Conservation (phyloP, 202 grass and related monocot genomes). For the Digitaria exilis region DNA sequence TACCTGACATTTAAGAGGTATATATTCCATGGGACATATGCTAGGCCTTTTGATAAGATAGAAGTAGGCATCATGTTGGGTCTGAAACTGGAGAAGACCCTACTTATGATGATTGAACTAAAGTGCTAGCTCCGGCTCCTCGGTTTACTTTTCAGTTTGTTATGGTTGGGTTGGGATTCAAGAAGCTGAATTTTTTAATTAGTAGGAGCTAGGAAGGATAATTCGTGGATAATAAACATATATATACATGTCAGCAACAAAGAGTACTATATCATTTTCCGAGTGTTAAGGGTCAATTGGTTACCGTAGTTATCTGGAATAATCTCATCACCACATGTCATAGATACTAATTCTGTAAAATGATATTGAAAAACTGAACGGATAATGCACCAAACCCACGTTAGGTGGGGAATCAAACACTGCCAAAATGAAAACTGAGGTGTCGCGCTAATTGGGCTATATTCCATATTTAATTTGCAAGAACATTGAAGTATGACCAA, state of each 20-base stretch:
- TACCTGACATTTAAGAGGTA: background rate
- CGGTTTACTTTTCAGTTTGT: slow-evolving; percentile 30
- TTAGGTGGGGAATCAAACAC: background rate
- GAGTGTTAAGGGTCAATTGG: background rate
- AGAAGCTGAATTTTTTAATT: background rate
- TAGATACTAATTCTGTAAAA: background rate
- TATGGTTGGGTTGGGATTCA: background rate
- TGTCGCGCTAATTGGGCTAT: background rate
- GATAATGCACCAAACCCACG: background rate
- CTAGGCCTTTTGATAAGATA: background rate
- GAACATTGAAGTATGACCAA: background rate
- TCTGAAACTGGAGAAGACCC: background rate
- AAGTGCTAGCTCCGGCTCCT: background rate
- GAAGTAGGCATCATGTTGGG: slow-evolving; percentile 17
- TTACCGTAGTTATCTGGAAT: background rate
- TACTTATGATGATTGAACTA: slow-evolving; percentile 17
- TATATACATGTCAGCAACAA: background rate
- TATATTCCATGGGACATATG: background rate
- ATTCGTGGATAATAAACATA: background rate
- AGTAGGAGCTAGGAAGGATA: background rate
- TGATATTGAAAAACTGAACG: background rate
- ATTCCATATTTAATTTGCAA: background rate
- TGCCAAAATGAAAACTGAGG: background rate
- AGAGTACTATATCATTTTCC: background rate
- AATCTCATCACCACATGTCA: background rate